Percentiles rank a stretch among this genome's conserved stretches.
Evolutionary conservation across 2,329 filamentous ascomycete species (phyloP).

Genomic region (Aschersonia sp.): DNA sequence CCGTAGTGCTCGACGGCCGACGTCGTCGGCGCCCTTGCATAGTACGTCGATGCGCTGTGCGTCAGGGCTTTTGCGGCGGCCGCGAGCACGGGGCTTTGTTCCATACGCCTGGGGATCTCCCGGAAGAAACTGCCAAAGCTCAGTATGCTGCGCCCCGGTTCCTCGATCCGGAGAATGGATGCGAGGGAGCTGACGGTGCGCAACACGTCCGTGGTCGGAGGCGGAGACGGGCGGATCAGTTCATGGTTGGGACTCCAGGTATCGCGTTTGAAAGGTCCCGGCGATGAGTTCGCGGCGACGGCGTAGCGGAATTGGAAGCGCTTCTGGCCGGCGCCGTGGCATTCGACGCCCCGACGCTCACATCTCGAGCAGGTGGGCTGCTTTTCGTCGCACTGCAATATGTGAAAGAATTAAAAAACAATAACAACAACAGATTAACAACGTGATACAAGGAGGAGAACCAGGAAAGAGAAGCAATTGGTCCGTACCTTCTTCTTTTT

Average conservation of each 20-base stretch:
- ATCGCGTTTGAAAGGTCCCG: background rate
- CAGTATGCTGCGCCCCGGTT: background rate
- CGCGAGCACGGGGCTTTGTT: background rate
- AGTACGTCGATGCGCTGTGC: background rate
- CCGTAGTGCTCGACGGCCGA: background rate
- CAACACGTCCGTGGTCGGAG: background rate
- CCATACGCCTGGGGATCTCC: constrained; percentile 1
- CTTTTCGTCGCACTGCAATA: constrained; percentile 1
- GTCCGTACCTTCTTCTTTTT: constrained; percentile 1
- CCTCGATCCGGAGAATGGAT: background rate
- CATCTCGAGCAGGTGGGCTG: constrained; percentile 1
- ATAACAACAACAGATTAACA: background rate
- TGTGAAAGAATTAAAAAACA: background rate
- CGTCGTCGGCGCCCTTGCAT: background rate
- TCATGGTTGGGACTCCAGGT: background rate
- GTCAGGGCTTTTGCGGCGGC: background rate
- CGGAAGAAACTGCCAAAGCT: background rate
- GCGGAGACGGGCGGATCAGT: background rate
- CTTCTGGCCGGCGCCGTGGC: constrained; percentile 1
- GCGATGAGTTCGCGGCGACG: background rate
- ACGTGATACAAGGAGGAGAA: background rate
- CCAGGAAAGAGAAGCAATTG: background rate
- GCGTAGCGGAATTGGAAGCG: background rate
- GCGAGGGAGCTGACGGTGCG: background rate
- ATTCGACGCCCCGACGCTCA: background rate